Conservation (phyloP, 2,329 filamentous ascomycete genomes). For the Pseudogymnoascus sp. region DNA sequence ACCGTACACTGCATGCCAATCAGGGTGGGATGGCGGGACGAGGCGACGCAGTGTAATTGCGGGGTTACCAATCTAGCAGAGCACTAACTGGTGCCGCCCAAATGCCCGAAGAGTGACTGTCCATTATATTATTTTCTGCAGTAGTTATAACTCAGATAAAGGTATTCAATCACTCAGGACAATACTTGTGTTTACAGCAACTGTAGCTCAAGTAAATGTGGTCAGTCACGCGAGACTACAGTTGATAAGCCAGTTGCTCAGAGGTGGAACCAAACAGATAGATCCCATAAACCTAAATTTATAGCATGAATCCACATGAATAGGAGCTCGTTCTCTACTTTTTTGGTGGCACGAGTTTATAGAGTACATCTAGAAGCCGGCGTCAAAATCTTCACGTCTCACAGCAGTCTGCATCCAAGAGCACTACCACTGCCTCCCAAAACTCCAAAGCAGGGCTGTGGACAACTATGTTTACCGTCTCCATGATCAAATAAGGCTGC, state of each 20-base stretch:
- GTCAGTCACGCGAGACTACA: not conserved
- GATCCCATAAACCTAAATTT: not conserved
- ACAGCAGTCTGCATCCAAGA: not conserved
- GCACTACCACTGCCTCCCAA: not conserved
- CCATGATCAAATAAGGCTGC: not conserved
- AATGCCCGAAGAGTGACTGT: not conserved
- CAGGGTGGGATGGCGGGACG: not conserved
- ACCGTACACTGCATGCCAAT: not conserved
- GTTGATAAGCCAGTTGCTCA: not conserved
- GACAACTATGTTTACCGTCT: not conserved
- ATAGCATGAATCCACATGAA: not conserved
- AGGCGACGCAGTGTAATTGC: not conserved
- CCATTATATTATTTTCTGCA: not conserved
- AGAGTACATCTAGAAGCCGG: not conserved
- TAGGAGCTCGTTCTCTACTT: not conserved
- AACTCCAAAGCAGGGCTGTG: not conserved
- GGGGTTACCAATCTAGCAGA: slow-evolving; percentile 1
- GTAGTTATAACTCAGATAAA: not conserved
- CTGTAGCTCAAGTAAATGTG: not conserved
- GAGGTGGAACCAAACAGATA: not conserved
- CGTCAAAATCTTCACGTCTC: not conserved
- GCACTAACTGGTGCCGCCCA: not conserved
- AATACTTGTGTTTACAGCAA: not conserved
- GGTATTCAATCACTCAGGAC: not conserved
- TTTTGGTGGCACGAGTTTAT: not conserved